phyloP scores from a whole-genome alignment of 2,329 filamentous ascomycete genomes.

The Penicillium hordei region DNA sequence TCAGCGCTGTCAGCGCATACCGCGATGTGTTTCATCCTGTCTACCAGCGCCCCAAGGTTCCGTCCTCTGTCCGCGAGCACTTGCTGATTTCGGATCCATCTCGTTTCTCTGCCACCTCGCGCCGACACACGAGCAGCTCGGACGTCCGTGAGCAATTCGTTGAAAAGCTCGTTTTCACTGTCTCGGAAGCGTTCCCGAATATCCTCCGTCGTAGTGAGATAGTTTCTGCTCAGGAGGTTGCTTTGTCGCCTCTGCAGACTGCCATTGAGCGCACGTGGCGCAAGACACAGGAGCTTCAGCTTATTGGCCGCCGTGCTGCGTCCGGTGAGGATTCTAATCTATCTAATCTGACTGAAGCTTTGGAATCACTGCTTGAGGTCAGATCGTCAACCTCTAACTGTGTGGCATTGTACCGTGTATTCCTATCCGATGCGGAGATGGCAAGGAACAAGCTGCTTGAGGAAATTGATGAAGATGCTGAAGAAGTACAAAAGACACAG shows the following conservation, averaged over 20 bases:
- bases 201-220: constrained; percentile 88
- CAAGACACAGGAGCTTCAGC: constrained; percentile 81
- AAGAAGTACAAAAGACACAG: constrained; percentile 52
- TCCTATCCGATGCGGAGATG: constrained; percentile 59
- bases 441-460: constrained; percentile 44
- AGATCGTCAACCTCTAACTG: constrained; percentile 72
- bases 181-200: constrained; percentile 84
- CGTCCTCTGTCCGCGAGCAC: constrained; percentile 81
- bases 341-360: constrained; percentile 69
- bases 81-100: constrained; percentile 75
- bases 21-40: constrained; percentile 80
- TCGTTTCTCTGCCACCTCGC: constrained; percentile 73
- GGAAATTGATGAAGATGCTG: constrained; percentile 47
- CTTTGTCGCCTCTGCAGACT: constrained; percentile 75
- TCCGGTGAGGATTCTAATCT: constrained; percentile 71
- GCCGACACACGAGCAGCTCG: constrained; percentile 66
- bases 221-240: constrained; percentile 64
- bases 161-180: constrained; percentile 81
- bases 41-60: constrained; percentile 83
- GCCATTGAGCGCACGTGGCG: constrained; percentile 85
- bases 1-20: constrained; percentile 77
- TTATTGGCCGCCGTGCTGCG: constrained; percentile 70
- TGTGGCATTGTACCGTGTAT: constrained; percentile 71
- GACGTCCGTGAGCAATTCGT: constrained; percentile 70
- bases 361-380: constrained; percentile 75